Evolutionary conservation across 2,329 filamentous ascomycete genomes (phyloP), one percentile per base, ranked within the genome.

Genomic region (Macrophomina tecta): DNA sequence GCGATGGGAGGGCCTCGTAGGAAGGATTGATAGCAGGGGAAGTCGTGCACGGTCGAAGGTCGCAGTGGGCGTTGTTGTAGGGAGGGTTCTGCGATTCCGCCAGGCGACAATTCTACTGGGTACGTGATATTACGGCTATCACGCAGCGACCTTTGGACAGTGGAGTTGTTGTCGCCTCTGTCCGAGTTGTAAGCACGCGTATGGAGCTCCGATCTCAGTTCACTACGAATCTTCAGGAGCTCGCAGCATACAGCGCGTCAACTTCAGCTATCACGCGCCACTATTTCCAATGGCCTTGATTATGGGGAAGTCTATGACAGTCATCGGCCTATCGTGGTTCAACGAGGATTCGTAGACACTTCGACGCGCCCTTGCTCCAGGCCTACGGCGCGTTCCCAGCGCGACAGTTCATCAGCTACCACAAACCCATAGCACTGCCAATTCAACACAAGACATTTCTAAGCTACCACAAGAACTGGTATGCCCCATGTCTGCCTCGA

Each of bases 1-100:
- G 58, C 58, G 42, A 62, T 49, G 45, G 61, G 16, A n/a, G 61
- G 48, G 23, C n/a, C 32, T 23, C 49, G 48, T 23, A 53, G 46
- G 48, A 40, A n/a, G 23, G 12, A 8, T 42, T 30, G 48, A 45
- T n/a, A 28, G 61, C 45, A 18, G 45, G 46, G 18, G 6, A 5
- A 34, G 38, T 16, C n/a, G 60, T n/a, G 60, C 30, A 28, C 23
- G 60, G 46, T n/a, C 23, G 28, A 14, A 30, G n/a, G 36, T 42
- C 28, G 49, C 42, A 9, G n/a, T 38, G 18, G 28, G 56, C 28
- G 14, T 55, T 16, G 16, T 2, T 38, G 30, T 8, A 32, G 14
- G 42, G 12, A 12, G 18, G 23, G 16, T 8, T 48, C 30, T 38
- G 58, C 23, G 23, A 32, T 28, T 30, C 30, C 1, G 28, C 9